These are phyloP conservation scores for Pseudogymnoascus sp. DNA, from an alignment of 2,329 filamentous ascomycete species.

Conservation along the genomic window DNA sequence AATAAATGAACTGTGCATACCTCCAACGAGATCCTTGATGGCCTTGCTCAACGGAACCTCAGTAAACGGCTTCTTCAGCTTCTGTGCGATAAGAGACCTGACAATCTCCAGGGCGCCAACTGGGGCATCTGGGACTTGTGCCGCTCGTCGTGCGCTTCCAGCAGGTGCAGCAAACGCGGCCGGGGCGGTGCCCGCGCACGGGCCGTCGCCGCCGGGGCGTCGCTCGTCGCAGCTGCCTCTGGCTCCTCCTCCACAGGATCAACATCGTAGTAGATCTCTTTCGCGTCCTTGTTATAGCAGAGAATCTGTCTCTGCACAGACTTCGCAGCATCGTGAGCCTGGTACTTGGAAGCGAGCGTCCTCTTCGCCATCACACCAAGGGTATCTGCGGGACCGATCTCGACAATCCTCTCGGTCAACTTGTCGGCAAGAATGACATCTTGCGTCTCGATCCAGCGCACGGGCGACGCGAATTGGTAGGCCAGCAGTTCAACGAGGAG, in stretches of 20 bases:
- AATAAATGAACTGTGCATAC: constrained; percentile 47
- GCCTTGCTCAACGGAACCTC: constrained; percentile 93
- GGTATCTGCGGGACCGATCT: constrained; percentile 94
- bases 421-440: constrained; percentile 98
- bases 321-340: constrained; percentile 95
- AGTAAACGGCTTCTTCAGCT: constrained; percentile 86
- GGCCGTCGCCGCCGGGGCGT: constrained; percentile 35
- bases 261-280: constrained; percentile 99
- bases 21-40: constrained; percentile 96
- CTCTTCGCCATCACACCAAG: constrained; percentile 96
- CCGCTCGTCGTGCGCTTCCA: constrained; percentile 76
- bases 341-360: constrained; percentile 93
- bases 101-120: constrained; percentile 87
- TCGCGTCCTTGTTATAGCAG: constrained; percentile 98
- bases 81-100: constrained; percentile 84
- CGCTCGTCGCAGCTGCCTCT: constrained; percentile 46
- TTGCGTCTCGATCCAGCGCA: constrained; percentile 99
- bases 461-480: constrained; percentile 97
- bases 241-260: constrained; percentile 91
- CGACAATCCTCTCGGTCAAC: constrained; percentile 92
- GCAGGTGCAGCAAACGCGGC: constrained; percentile 51
- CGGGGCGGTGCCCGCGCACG: constrained; percentile 45
- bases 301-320: constrained; percentile 95
- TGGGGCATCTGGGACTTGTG: constrained; percentile 76
- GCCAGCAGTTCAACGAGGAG: constrained; percentile 97